Conservation (phyloP, 495 filamentous ascomycete genomes). For the Acidiella bohemica region DNA sequence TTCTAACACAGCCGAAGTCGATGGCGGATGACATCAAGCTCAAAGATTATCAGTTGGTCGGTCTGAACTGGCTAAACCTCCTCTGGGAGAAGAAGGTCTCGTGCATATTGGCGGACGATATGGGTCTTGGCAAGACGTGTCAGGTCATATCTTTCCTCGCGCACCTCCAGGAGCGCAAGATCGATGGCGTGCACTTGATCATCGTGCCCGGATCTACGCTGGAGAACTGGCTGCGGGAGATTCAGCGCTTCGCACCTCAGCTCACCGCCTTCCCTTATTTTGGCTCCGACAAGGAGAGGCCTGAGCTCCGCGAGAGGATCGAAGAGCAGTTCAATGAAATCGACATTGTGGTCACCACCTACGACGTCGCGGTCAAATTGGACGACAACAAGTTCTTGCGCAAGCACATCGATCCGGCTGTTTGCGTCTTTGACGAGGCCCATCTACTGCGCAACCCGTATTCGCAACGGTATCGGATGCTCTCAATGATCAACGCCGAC, state of each 20-base stretch:
- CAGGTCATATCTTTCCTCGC: slow-evolving; percentile 89
- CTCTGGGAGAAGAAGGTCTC: slow-evolving; percentile 64
- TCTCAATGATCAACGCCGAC: slow-evolving; percentile 60
- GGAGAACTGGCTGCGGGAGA: slow-evolving; percentile 91
- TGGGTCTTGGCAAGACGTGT: slow-evolving; percentile 95
- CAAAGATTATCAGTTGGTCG: slow-evolving; percentile 88
- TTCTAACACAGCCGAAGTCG: slow-evolving; percentile 56
- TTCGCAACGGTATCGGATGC: slow-evolving; percentile 63
- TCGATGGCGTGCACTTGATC: slow-evolving; percentile 68
- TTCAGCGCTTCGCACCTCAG: slow-evolving; percentile 68
- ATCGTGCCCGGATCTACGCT: slow-evolving; percentile 85
- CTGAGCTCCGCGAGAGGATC: slow-evolving; percentile 47
- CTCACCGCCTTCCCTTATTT: slow-evolving; percentile 73
- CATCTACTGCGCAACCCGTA: slow-evolving; percentile 79
- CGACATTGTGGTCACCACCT: slow-evolving; percentile 86
- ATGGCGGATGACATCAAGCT: slow-evolving; percentile 58
- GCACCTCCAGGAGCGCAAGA: slow-evolving; percentile 54
- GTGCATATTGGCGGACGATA: slow-evolving; percentile 90
- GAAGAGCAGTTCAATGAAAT: slow-evolving; percentile 46
- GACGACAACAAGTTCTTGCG: slow-evolving; percentile 59
- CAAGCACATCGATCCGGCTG: slow-evolving; percentile 38
- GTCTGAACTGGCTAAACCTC: slow-evolving; percentile 82
- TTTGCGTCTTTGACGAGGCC: slow-evolving; percentile 84
- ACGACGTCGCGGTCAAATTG: slow-evolving; percentile 54
- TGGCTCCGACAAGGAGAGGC: slow-evolving; percentile 47